A percentile compares a stretch with the other conserved stretches of the same genome.
phyloP scores from a whole-genome alignment of 2,329 filamentous ascomycete species.

The Stagonosporopsis tanaceti region DNA sequence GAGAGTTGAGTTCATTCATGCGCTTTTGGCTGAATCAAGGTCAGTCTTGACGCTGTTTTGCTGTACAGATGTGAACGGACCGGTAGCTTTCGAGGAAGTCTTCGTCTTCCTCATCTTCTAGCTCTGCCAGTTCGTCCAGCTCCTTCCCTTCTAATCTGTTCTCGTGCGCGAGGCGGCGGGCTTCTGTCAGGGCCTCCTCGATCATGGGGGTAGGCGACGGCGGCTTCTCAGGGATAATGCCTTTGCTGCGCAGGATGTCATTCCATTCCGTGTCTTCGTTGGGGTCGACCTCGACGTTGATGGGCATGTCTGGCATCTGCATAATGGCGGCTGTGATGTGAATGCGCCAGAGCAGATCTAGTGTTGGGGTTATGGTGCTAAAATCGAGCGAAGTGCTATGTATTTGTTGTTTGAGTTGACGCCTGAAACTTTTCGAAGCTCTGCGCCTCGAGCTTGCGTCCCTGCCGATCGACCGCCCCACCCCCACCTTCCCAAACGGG shows the following conservation, averaged over 20 bases:
- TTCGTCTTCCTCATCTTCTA: conserved; percentile 96
- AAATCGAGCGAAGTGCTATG: neutral
- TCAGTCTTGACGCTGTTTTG: neutral
- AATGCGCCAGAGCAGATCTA: conserved; percentile 26
- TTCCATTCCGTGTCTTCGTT: conserved; percentile 99
- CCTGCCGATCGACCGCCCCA: conserved; percentile 31
- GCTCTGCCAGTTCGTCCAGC: conserved; percentile 87
- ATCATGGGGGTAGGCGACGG: conserved; percentile 95
- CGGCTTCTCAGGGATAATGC: conserved; percentile 96
- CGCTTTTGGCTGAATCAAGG: conserved; percentile 71
- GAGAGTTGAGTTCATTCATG: conserved; percentile 77
- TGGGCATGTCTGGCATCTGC: conserved; percentile 62
- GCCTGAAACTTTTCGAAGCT: conserved; percentile 25
- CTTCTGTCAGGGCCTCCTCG: conserved; percentile 89
- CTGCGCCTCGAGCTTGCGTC: conserved; percentile 17
- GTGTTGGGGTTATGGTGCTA: conserved; percentile 30
- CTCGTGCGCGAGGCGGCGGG: conserved; percentile 82
- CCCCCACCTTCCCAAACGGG: conserved; percentile 28
- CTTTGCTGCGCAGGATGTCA: conserved; percentile 96
- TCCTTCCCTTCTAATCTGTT: conserved; percentile 94
- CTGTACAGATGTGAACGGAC: conserved; percentile 38
- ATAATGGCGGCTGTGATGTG: conserved; percentile 28
- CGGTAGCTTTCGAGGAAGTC: conserved; percentile 88
- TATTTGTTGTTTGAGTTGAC: conserved; percentile 15
- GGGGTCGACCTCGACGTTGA: conserved; percentile 88